A percentile compares a stretch with the other conserved stretches of the same genome.
These are phyloP conservation scores for Pyrenochaeta sp. DNA, from an alignment of 2,329 filamentous ascomycete species.

Conservation along the genomic window DNA sequence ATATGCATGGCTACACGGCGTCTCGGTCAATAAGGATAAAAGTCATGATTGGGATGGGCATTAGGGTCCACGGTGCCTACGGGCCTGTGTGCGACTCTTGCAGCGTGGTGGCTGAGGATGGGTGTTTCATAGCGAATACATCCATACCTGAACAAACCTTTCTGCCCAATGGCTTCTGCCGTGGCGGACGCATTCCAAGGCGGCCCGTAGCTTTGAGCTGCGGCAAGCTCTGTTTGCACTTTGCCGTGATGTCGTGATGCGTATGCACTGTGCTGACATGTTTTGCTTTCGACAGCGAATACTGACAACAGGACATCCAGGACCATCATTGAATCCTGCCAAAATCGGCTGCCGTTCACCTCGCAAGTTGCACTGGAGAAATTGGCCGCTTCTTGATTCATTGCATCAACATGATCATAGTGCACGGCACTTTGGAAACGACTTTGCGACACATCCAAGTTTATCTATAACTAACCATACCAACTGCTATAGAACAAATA, in stretches of 20 bases:
- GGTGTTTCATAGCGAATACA: conserved; percentile 53
- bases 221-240: neutral
- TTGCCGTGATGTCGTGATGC: neutral
- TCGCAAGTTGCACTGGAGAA: neutral
- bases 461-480: too few relatives aligned
- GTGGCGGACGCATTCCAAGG: neutral
- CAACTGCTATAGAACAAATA: too few relatives aligned
- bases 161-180: conserved; percentile 1
- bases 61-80: conserved; percentile 39
- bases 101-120: conserved; percentile 64
- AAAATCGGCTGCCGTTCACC: neutral
- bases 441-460: too few relatives aligned
- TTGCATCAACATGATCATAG: neutral
- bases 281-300: neutral
- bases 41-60: conserved; percentile 32
- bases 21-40: conserved; percentile 37
- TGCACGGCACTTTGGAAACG: too few relatives aligned
- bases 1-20: conserved; percentile 25
- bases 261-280: neutral
- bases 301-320: neutral
- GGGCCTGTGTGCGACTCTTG: conserved; percentile 28
- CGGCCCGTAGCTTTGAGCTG: neutral
- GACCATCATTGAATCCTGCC: too few relatives aligned
- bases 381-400: neutral
- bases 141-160: conserved; percentile 62